Base-by-base conservation (phyloP, 805 yeast species). In the Candida suzukii region DNA sequence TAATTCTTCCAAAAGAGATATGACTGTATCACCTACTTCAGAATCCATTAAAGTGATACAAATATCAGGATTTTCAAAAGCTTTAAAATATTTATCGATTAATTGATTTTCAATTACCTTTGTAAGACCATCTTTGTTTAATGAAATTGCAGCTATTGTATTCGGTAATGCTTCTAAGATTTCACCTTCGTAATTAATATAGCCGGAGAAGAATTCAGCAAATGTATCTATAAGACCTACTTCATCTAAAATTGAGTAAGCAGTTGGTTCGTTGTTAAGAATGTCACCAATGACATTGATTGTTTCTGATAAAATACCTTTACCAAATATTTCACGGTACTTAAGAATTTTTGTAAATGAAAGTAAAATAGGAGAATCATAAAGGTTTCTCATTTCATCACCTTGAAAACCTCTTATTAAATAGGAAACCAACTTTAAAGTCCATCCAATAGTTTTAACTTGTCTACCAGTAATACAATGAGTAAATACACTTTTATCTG, bases 261-360 rank as follows among this genome's bases (percentile, higher is more conserved):
- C 86, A 0, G 96, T 88, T 9, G 97, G 96, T 52, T 91, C 97
- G 49, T 83, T 84, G 56, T 90, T 91, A 24, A 90, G 78, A 44
- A 88, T 85, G 12, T 73, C 73, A 32, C 82, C 73, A 18, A 88
- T 70, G 12, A 81, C 73, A 45, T 78, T 81, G 29, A 90, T 57
- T 0, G 85, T 72, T 19, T 75, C 67, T 0, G 85, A 67, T 13
- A 85, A 58, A 13, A 86, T 60, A 14, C 76, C 70, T 31, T 78
- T 75, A 0, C 96, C 96, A 65, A 88, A 86, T 0, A 74, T 59
- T 0, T 59, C 47, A 1, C 83, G 76, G 50, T 85, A 67, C 13
- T 57, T 52, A 16, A 90, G 51, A 2, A 90, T 73, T 42, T 65
- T 68, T 46, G 77, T 80, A 47, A 88, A 62, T 24, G 83, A 71